Base-by-base conservation (phyloP, 495 filamentous ascomycete species). In the Podospora anserina region DNA sequence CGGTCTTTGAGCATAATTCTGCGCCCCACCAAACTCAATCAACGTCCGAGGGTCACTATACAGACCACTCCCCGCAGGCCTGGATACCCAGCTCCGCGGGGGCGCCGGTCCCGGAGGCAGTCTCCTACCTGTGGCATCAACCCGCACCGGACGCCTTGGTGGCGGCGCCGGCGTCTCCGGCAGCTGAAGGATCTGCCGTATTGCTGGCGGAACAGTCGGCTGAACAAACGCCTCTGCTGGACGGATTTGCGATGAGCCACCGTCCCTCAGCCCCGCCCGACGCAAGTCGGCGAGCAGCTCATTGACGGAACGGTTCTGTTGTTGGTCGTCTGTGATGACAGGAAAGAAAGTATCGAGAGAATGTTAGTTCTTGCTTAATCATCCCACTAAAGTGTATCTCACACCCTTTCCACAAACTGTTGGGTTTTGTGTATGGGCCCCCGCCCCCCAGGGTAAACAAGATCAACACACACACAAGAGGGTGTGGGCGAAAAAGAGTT, bases 81-180 rank as follows among this genome's bases (percentile, higher is more conserved):
- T 39, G 0, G 76, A 75, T 13, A 90, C 72, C 92, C 92, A 95
- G 72, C 90, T 92, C 32, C 81, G 82, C 2, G 92, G 92, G 20
- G 91, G 82, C 9, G 90, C 84, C 4, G 92, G 91, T 0, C 91
- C 92, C 1, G 90, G 79, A 0, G 86, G 85, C 18, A 81, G 75
- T 66, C 87, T 83, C 68, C 79, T 65, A 32, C 84, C 82, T 55
- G 69, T 66, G 74, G 71, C 77, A 77, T 78, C 81, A 65, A 72
- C 73, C 30, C 83, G 78, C 63, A 75, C 72, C 64, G 82, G 83
- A 26, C 83, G 82, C 58, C 90, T 88, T 39, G 90, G 90, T 18
- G 79, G 79, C 6, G 90, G 90, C 13, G 86, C 81, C n/a, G 88
- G 87, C 30, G 87, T 86, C 71, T 93, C 90, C 44, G 89, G 89